These are phyloP conservation scores for Talaromyces verruculosus DNA, from an alignment of 2,329 filamentous ascomycete species.

Conservation along the genomic window DNA sequence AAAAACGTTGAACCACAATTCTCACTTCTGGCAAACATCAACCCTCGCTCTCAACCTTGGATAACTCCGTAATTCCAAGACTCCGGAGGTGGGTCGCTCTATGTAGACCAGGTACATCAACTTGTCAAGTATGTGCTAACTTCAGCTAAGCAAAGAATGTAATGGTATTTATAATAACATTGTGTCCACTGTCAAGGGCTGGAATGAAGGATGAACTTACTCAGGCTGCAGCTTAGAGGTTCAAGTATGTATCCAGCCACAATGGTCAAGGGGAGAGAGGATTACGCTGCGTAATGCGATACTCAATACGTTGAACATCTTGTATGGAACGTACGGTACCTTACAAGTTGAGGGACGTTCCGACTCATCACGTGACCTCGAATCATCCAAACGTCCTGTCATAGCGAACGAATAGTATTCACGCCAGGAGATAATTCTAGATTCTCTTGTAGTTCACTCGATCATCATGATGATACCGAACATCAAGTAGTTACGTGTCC, in stretches of 20 bases:
- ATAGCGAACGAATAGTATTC: background rate
- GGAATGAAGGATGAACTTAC: background rate
- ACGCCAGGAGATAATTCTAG: background rate
- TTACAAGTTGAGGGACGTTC: background rate
- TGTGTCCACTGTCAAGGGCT: background rate
- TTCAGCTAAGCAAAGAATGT: background rate
- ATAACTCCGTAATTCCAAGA: conserved; percentile 11
- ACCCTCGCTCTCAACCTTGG: conserved; percentile 4
- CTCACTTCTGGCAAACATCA: background rate
- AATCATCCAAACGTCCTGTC: background rate
- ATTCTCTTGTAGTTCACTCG: background rate
- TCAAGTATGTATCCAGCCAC: background rate
- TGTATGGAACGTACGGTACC: background rate
- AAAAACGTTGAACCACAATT: background rate
- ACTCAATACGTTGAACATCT: background rate
- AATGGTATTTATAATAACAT: background rate
- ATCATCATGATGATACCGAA: conserved; percentile 6
- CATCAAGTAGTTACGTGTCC: background rate
- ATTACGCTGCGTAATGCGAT: conserved; percentile 1
- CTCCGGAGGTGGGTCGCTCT: conserved; percentile 10
- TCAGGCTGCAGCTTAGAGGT: background rate
- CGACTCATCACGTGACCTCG: background rate
- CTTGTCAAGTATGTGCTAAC: background rate
- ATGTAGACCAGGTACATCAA: background rate
- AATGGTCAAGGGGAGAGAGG: background rate